phyloP scores from a whole-genome alignment of 208 protist genomes.

The Trypanosomatidae sp. region DNA sequence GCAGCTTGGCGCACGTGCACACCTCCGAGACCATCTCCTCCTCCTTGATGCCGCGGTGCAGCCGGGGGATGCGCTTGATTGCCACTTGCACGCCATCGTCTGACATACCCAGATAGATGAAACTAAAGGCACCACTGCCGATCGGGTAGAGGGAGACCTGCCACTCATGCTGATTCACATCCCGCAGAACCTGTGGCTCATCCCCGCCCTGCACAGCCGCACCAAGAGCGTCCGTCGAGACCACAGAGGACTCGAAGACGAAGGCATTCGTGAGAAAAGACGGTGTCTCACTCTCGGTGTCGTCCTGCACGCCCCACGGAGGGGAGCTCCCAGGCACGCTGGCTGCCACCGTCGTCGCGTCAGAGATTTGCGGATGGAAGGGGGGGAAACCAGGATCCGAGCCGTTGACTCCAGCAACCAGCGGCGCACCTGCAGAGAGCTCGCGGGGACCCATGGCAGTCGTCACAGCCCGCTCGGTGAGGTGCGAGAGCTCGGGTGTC shows the following conservation, averaged over 20 bases:
- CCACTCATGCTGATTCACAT: conserved; percentile 63
- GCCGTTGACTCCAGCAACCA: background rate
- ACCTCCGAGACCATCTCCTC: conserved; percentile 68
- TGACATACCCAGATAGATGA: conserved; percentile 70
- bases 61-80: conserved; percentile 76
- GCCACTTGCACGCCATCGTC: conserved; percentile 76
- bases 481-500: conserved; percentile 18
- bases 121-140: conserved; percentile 66
- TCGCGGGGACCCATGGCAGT: conserved; percentile 21
- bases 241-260: conserved; percentile 25
- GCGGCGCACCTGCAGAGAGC: background rate
- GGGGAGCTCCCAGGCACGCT: conserved; percentile 20
- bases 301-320: conserved; percentile 5
- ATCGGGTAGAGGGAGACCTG: conserved; percentile 61
- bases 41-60: conserved; percentile 60
- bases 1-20: conserved; percentile 52
- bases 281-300: conserved; percentile 16
- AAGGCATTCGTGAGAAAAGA: conserved; percentile 31
- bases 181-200: conserved; percentile 51
- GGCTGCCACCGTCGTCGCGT: background rate
- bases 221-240: conserved; percentile 19
- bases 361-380: conserved; percentile 6
- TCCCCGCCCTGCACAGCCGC: conserved; percentile 25
- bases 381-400: conserved; percentile 13
- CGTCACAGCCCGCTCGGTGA: conserved; percentile 23